Conservation (phyloP, 2,329 filamentous ascomycete species). For the Simplicillium sp. region DNA sequence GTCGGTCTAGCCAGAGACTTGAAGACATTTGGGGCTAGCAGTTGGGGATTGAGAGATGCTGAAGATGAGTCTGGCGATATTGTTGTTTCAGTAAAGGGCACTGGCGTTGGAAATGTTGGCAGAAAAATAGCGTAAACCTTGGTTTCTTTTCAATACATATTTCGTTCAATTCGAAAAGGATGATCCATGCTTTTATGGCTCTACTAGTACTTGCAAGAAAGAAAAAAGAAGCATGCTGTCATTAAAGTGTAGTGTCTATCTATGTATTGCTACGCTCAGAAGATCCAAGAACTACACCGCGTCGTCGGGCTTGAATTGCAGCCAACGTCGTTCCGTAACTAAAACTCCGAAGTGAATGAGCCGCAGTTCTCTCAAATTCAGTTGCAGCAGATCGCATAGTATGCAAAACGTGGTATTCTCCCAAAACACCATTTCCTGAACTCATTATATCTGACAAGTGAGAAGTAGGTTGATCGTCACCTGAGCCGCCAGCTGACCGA, state of each 20-base stretch:
- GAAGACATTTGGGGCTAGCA: slow-evolving; percentile 78
- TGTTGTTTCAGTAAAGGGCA: slow-evolving; percentile 83
- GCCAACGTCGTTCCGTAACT: slow-evolving; percentile 45
- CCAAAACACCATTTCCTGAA: slow-evolving; percentile 45
- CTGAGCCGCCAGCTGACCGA: background rate
- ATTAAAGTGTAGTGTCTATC: slow-evolving; percentile 1
- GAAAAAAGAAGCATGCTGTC: slow-evolving; percentile 1
- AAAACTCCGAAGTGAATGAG: slow-evolving; percentile 42
- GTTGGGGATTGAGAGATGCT: slow-evolving; percentile 79
- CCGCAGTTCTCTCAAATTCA: slow-evolving; percentile 35
- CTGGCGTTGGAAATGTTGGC: slow-evolving; percentile 89
- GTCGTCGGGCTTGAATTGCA: slow-evolving; percentile 35
- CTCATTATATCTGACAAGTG: slow-evolving; percentile 37
- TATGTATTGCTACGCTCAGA: slow-evolving; percentile 11
- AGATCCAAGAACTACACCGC: slow-evolving; percentile 17
- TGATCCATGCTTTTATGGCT: slow-evolving; percentile 2
- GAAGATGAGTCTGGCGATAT: slow-evolving; percentile 62
- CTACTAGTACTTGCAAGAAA: slow-evolving; percentile 8
- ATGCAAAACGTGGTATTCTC: slow-evolving; percentile 42
- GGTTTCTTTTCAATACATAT: background rate
- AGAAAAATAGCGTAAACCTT: slow-evolving; percentile 62
- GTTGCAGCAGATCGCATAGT: slow-evolving; percentile 37
- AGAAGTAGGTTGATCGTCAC: slow-evolving; percentile 21
- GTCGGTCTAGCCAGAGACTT: slow-evolving; percentile 77
- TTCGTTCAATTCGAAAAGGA: slow-evolving; percentile 6